Evolutionary conservation across 768 basidiomycete genomes (phyloP).

Genomic region (Erythrobasidium yunnanense): DNA sequence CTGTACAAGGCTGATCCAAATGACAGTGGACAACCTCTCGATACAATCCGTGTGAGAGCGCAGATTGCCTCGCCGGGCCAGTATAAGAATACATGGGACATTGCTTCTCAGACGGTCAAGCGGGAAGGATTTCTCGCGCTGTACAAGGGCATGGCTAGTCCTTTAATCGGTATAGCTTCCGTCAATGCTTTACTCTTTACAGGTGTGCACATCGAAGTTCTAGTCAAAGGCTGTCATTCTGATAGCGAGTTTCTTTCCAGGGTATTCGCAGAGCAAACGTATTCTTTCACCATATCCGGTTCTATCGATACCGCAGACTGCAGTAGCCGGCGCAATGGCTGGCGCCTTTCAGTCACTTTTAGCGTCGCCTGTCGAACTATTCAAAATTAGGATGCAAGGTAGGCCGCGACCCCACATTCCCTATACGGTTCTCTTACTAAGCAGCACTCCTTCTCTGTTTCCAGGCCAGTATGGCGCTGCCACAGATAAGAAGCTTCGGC

Average conservation of each 20-base stretch:
- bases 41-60: conserved; percentile 41
- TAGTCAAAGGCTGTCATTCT: no score
- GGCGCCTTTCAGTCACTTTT: conserved; percentile 81
- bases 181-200: conserved; percentile 94
- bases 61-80: conserved; percentile 44
- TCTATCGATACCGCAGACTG: conserved; percentile 65
- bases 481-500: conserved; percentile 64
- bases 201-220: no score
- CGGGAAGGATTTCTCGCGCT: conserved; percentile 85
- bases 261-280: conserved; percentile 70
- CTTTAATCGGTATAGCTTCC: conserved; percentile 80
- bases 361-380: conserved; percentile 92
- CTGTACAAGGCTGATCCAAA: background rate
- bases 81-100: conserved; percentile 86
- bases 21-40: conserved; percentile 28
- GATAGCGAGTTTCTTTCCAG: no score
- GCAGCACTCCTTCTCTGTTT: conserved; percentile 27
- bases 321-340: conserved; percentile 78
- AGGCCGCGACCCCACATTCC: background rate
- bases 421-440: no score
- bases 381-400: conserved; percentile 95
- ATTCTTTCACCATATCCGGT: conserved; percentile 81
- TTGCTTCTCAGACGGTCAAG: conserved; percentile 63
- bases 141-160: conserved; percentile 75
- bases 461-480: conserved; percentile 60